phyloP scores from a whole-genome alignment of 768 basidiomycete genomes.

The Strobilomyces echinocephalus region DNA sequence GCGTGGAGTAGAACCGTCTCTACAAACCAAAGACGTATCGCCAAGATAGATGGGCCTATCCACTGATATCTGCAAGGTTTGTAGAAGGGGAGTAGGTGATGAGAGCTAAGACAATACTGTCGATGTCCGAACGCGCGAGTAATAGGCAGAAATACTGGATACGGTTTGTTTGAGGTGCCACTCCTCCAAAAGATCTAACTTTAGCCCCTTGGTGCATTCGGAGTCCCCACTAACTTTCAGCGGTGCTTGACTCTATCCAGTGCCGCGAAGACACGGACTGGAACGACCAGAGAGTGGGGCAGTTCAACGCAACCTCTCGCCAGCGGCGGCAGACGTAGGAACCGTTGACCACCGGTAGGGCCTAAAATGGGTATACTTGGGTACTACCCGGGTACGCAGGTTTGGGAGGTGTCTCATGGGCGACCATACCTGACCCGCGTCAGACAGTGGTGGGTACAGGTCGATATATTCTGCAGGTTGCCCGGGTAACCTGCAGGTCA shows the following conservation, averaged over 20 bases:
- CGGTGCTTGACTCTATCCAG: slow-evolving; percentile 42
- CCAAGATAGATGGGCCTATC: slow-evolving; percentile 15
- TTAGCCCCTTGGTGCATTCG: slow-evolving; percentile 24
- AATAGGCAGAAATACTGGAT: slow-evolving; percentile 32
- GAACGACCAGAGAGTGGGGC: slow-evolving; percentile 39
- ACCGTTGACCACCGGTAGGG: slow-evolving; percentile 21
- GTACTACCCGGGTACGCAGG: too few species aligned
- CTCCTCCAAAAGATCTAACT: slow-evolving; percentile 30
- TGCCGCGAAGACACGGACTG: slow-evolving; percentile 30
- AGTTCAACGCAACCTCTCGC: slow-evolving; percentile 40
- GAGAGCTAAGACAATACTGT: too few species aligned
- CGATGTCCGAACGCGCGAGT: slow-evolving; percentile 12
- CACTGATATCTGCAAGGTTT: slow-evolving; percentile 25
- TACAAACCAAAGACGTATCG: slow-evolving; percentile 23
- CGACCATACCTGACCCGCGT: too few species aligned
- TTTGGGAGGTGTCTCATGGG: too few species aligned
- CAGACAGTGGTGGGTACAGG: too few species aligned
- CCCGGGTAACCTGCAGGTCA: too few species aligned
- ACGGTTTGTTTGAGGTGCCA: slow-evolving; percentile 32
- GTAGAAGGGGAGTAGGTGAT: slow-evolving; percentile 34
- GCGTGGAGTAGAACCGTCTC: slow-evolving; percentile 27
- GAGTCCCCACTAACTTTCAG: slow-evolving; percentile 22
- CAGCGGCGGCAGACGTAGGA: slow-evolving; percentile 38
- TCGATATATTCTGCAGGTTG: too few species aligned
- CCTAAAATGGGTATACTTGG: slow-evolving; percentile 16